phyloP scores from a whole-genome alignment of 495 filamentous ascomycete species.

The Penicillium desertorum region DNA sequence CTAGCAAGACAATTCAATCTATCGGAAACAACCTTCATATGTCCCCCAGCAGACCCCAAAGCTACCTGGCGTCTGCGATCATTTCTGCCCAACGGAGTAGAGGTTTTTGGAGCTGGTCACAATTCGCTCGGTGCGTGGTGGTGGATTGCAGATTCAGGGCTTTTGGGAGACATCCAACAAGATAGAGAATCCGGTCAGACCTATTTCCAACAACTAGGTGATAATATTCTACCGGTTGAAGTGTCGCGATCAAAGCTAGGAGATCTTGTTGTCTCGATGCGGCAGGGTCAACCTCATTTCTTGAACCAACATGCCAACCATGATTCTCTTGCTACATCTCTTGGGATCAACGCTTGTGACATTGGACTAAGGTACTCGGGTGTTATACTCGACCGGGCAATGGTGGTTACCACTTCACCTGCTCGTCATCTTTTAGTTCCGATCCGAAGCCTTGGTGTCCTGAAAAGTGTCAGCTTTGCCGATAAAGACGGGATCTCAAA shows the following conservation, averaged over 20 bases:
- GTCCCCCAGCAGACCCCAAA: conserved; percentile 9
- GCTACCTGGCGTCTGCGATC: conserved; percentile 18
- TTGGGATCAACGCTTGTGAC: conserved; percentile 7
- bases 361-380: conserved; percentile 2
- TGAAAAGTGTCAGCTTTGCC: conserved; percentile 6
- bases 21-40: conserved; percentile 27
- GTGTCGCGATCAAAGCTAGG: background rate
- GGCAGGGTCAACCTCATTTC: conserved; percentile 10
- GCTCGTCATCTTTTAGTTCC: conserved; percentile 21
- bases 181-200: background rate
- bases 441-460: conserved; percentile 8
- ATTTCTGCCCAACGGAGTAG: conserved; percentile 9
- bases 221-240: conserved; percentile 11
- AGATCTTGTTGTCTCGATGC: conserved; percentile 12
- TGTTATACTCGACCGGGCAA: background rate
- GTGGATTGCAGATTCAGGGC: conserved; percentile 17
- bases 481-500: conserved; percentile 1
- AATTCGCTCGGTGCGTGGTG: conserved; percentile 24
- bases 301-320: conserved; percentile 13
- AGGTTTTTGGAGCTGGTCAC: conserved; percentile 21
- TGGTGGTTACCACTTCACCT: conserved; percentile 20
- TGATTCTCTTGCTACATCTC: conserved; percentile 4
- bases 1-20: conserved; percentile 26
- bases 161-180: background rate
- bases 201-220: conserved; percentile 14